phyloP scores from a whole-genome alignment of 2,329 filamentous ascomycete genomes.

The Cladobotryum mycophilum region DNA sequence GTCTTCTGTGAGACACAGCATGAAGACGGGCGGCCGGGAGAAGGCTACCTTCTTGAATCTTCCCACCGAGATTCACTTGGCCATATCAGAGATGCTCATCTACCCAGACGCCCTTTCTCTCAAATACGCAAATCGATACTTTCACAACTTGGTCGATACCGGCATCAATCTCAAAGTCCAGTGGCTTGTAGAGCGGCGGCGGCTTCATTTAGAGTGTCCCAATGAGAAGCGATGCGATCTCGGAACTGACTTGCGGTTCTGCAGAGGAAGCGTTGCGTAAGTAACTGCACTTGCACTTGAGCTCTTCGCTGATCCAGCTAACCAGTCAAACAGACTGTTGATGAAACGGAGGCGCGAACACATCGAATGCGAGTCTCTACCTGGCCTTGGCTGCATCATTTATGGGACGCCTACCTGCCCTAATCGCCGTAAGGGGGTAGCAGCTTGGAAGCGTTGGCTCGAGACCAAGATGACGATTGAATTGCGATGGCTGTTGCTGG shows the following conservation, averaged over 20 bases:
- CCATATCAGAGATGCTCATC: conserved; percentile 53
- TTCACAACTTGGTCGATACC: conserved; percentile 59
- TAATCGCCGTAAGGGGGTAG: conserved; percentile 41
- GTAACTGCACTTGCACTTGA: conserved; percentile 16
- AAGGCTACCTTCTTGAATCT: conserved; percentile 37
- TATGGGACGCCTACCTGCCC: conserved; percentile 43
- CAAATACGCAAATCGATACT: conserved; percentile 59
- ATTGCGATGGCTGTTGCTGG: conserved; percentile 43
- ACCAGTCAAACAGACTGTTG: conserved; percentile 36
- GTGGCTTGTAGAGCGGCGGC: conserved; percentile 61
- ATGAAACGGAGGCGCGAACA: conserved; percentile 56
- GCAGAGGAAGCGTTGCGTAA: conserved; percentile 52
- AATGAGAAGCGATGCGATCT: conserved; percentile 52
- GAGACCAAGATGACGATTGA: conserved; percentile 39
- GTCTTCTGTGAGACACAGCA: too few relatives aligned
- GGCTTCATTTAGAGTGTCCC: conserved; percentile 59
- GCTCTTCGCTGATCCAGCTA: too few relatives aligned
- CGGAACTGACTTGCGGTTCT: conserved; percentile 54
- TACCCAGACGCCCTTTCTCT: conserved; percentile 67
- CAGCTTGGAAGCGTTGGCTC: conserved; percentile 38
- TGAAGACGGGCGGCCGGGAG: not conserved
- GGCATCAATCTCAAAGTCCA: conserved; percentile 59
- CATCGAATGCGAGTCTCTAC: conserved; percentile 53
- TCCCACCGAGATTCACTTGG: conserved; percentile 61
- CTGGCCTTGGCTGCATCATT: conserved; percentile 50